These are phyloP conservation scores for Eruca vesicaria DNA, from an alignment of 441 rosid genomes.

Conservation along the genomic window DNA sequence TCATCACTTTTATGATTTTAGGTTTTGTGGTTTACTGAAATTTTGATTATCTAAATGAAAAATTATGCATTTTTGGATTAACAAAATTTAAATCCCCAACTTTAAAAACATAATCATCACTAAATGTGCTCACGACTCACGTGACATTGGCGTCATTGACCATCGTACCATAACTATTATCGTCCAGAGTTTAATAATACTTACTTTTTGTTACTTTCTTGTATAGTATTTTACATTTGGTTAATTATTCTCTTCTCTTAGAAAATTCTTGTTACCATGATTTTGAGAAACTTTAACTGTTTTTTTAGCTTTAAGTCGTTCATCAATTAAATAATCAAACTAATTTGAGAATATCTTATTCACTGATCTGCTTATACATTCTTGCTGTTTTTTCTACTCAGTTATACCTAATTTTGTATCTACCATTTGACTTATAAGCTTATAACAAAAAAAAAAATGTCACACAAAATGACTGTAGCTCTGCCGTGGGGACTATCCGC, in stretches of 20 bases:
- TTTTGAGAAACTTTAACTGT: no score
- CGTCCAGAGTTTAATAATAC: background rate
- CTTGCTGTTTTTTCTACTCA: background rate
- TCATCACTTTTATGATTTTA: background rate
- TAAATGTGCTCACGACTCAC: conserved; percentile 32
- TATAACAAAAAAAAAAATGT: background rate
- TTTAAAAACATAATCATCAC: conserved; percentile 20
- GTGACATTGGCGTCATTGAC: conserved; percentile 32
- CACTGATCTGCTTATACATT: background rate
- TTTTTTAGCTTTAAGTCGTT: no score
- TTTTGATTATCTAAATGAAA: background rate
- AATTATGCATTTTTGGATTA: background rate
- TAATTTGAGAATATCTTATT: background rate
- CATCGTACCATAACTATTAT: background rate
- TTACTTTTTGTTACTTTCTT: no score
- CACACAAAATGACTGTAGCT: no score
- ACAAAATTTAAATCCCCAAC: background rate
- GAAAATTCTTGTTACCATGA: no score
- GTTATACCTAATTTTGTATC: background rate
- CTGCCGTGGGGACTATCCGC: no score
- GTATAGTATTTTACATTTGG: no score
- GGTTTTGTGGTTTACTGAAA: no score
- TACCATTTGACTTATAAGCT: background rate
- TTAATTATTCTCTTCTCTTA: no score
- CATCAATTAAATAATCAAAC: no score